Evolutionary conservation across 202 grass and related monocot genomes (phyloP).

Genomic region (Setaria italica): DNA sequence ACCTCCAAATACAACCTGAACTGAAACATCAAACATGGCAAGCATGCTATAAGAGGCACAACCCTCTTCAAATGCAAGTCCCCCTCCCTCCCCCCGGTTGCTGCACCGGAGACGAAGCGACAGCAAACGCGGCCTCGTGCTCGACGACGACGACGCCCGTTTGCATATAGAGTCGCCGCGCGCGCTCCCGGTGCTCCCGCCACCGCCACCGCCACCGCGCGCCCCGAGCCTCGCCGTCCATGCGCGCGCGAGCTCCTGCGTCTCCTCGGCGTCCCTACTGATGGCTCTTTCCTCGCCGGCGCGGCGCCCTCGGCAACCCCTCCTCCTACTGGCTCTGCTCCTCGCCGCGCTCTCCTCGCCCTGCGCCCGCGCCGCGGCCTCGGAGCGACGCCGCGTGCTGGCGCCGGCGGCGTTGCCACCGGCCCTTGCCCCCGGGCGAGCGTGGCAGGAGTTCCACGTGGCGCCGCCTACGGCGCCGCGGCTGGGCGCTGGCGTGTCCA

Average conservation of each 20-base stretch:
- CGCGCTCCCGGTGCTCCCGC: not conserved
- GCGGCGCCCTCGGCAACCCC: not conserved
- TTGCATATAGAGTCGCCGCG: not conserved
- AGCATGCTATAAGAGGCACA: not conserved
- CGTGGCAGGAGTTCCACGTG: slow-evolving; percentile 22
- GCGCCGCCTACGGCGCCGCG: not conserved
- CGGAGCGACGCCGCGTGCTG: not conserved
- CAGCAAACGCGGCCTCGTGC: slow-evolving; percentile 24
- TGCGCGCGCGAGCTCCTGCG: not conserved
- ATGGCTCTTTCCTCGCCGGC: slow-evolving; percentile 36
- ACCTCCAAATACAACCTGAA: not conserved
- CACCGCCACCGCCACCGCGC: not conserved
- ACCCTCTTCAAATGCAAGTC: slow-evolving; percentile 14
- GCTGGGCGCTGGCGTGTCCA: not conserved
- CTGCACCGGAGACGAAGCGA: slow-evolving; percentile 26
- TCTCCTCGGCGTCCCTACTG: not conserved
- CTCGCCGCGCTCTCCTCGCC: slow-evolving; percentile 19
- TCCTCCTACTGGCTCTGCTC: slow-evolving; percentile 2
- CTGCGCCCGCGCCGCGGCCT: not conserved
- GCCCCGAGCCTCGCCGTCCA: not conserved
- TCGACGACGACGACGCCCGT: not conserved
- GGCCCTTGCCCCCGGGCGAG: not conserved
- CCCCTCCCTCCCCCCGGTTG: not conserved
- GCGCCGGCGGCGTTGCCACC: not conserved
- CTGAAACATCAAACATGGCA: not conserved